These are phyloP conservation scores for Claviceps spartinae DNA, from an alignment of 2,329 filamentous ascomycete species.

Conservation along the genomic window DNA sequence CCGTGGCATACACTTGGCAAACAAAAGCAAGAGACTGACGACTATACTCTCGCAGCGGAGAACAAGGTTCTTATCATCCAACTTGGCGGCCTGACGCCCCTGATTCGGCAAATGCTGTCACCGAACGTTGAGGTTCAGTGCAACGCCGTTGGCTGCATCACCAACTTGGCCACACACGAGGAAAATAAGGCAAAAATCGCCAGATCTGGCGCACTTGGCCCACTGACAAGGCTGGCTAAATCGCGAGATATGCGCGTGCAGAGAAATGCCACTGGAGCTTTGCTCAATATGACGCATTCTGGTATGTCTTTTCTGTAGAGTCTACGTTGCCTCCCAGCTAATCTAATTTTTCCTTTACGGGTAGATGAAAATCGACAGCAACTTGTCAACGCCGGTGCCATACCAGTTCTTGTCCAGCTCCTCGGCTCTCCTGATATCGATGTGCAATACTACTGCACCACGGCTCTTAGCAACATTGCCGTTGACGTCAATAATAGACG, in stretches of 20 bases:
- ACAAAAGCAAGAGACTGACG: constrained; percentile 18
- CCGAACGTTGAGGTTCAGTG: constrained; percentile 97
- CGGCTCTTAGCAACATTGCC: constrained; percentile 94
- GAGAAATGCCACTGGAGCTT: constrained; percentile 86
- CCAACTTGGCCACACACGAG: constrained; percentile 93
- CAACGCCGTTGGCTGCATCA: constrained; percentile 98
- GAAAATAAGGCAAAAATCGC: constrained; percentile 99
- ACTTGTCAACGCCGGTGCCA: constrained; percentile 93
- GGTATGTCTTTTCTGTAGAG: constrained; percentile 38
- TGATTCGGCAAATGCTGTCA: constrained; percentile 97
- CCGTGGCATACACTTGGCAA: background rate
- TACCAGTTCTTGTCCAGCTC: constrained; percentile 89
- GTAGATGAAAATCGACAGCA: constrained; percentile 94
- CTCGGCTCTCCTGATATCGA: constrained; percentile 89
- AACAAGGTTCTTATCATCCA: constrained; percentile 97
- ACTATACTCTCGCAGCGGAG: constrained; percentile 52
- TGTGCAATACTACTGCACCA: constrained; percentile 99
- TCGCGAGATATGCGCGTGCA: constrained; percentile 98
- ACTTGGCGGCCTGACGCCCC: constrained; percentile 74
- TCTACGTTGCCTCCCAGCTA: background rate
- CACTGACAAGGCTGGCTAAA: constrained; percentile 82
- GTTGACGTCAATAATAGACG: constrained; percentile 86
- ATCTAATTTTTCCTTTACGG: background rate
- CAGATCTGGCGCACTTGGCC: constrained; percentile 79
- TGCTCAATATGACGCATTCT: constrained; percentile 98